Evolutionary conservation across 805 yeast species (phyloP), one percentile per base, ranked within the genome.

Genomic region (Saccharomycopsis synnaedendra): DNA sequence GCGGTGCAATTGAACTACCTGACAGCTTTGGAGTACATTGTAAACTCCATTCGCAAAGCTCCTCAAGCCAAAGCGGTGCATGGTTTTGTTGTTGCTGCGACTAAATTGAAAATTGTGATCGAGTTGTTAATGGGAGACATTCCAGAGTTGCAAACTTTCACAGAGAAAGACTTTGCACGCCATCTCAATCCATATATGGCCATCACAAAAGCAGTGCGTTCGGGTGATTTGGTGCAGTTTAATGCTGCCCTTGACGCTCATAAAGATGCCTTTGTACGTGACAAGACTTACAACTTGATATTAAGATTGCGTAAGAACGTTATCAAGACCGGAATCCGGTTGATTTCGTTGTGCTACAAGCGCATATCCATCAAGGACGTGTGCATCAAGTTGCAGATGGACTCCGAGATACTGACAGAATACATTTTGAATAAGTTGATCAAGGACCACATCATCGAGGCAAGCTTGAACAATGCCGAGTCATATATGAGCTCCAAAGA

Each of bases 391-490:
- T 75, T 93, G 61, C 88, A 85, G 57, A 74, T 93, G 53, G 98
- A 90, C 59, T 81, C 89, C 43, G 99, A 93, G 68, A 89, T 93
- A 60, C 82, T 90, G 57, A 95, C 96, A 1, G 99, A 93, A 68
- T 93, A 90, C 64, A 88, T 93, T 64, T 96, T 93, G 28, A 86
- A 96, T 37, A 90, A 93, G 69, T 93, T 97, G 30, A 90, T 93
- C 50, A 80, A 96, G 59, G 99, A 93, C 63, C 96, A 96, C 51
- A 97, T 93, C 45, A 86, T 93, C 61, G 97, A 93, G 60, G 97
- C 98, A 3, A 76, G 79, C 47, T 84, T 93, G 56, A 85, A 93
- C 62, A 96, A 89, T 66, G 86, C 85, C 60, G 72, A 77, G 54
- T 97, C 97, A 1, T 89, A 70, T 63, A 89, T 93, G 84, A 89